phyloP scores from a whole-genome alignment of 2,329 filamentous ascomycete genomes.

The Chaetomium sp. region DNA sequence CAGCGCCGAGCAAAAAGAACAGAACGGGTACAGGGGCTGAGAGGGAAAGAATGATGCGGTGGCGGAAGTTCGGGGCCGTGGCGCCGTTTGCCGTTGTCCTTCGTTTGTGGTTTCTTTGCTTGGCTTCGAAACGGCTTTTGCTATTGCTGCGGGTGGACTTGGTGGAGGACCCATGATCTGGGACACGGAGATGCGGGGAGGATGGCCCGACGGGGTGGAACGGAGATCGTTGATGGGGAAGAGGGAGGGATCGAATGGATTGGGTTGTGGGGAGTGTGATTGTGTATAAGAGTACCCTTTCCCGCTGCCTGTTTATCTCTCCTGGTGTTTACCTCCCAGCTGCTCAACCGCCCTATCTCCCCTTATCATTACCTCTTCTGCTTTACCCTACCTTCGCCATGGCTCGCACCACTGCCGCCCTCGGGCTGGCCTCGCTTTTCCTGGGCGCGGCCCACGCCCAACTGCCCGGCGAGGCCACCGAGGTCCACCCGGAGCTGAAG shows the following conservation, averaged over 20 bases:
- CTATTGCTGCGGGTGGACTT: no score
- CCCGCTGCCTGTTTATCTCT: no score
- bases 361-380: neutral
- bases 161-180: neutral
- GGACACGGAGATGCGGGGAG: neutral
- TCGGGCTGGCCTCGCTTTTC: constrained; percentile 11
- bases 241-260: no score
- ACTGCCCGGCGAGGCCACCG: constrained; percentile 20
- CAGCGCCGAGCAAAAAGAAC: no score
- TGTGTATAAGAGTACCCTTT: neutral
- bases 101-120: no score
- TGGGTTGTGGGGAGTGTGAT: no score
- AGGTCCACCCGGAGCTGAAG: constrained; percentile 43
- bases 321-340: no score
- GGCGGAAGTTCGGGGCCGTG: no score
- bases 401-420: constrained; percentile 9
- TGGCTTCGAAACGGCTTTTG: no score
- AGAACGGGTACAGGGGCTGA: no score
- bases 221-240: neutral
- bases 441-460: constrained; percentile 12
- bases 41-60: no score
- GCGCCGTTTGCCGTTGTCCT: no score
- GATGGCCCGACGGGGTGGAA: neutral
- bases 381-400: neutral
- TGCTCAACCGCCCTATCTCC: neutral